These are phyloP conservation scores for Trypanosoma melophagium DNA, from an alignment of 208 protist species.

Conservation along the genomic window DNA sequence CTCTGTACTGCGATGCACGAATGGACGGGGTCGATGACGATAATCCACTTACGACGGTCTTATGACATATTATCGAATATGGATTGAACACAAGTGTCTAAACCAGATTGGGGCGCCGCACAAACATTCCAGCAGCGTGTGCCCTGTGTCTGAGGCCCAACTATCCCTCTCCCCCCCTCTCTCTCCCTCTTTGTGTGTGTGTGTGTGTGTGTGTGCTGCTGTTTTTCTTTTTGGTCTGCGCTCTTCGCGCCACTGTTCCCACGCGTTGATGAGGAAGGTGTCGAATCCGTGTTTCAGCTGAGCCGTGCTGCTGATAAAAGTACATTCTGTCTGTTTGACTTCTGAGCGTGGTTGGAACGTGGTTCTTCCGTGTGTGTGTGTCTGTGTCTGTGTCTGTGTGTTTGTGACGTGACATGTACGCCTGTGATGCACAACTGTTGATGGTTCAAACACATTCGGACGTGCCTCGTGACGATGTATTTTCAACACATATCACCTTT, in stretches of 20 bases:
- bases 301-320: constrained; percentile 34
- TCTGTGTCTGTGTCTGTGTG: not conserved
- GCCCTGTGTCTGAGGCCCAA: constrained; percentile 27
- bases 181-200: too few relatives aligned
- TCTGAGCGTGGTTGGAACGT: constrained; percentile 6
- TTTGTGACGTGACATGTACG: not conserved
- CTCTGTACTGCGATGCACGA: not conserved
- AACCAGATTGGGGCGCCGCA: constrained; percentile 41
- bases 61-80: constrained; percentile 47
- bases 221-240: too few relatives aligned
- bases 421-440: too few relatives aligned
- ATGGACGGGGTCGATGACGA: constrained; percentile 15
- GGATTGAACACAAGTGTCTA: constrained; percentile 64
- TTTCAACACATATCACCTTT: too few relatives aligned
- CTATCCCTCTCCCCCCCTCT: not conserved
- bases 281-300: constrained; percentile 60
- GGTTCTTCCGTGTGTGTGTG: not conserved
- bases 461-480: too few relatives aligned
- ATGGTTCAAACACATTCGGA: too few relatives aligned
- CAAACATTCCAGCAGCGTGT: constrained; percentile 49
- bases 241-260: constrained; percentile 5
- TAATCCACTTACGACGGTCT: constrained; percentile 61
- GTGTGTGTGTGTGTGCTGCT: too few relatives aligned
- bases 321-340: constrained; percentile 44
- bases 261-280: constrained; percentile 40